These are phyloP conservation scores for Phialophora expanda DNA, from an alignment of 2,329 filamentous ascomycete genomes.

Conservation along the genomic window DNA sequence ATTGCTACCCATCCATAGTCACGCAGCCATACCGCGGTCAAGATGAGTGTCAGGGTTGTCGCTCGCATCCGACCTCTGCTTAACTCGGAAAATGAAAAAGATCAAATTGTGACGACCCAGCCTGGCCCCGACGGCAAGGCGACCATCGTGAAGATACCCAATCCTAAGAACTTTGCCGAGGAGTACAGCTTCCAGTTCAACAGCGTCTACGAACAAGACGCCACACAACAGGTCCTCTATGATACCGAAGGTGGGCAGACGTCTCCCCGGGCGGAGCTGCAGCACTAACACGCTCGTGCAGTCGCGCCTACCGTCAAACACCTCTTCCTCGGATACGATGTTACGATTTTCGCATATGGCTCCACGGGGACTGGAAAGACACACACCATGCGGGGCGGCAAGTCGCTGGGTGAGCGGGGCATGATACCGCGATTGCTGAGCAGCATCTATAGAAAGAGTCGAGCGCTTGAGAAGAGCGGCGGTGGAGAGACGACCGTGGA, in stretches of 20 bases:
- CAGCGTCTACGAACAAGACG: conserved; percentile 80
- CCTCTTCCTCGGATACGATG: conserved; percentile 85
- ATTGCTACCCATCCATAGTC: background rate
- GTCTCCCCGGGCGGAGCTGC: background rate
- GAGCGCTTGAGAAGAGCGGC: conserved; percentile 83
- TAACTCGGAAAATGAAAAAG: conserved; percentile 81
- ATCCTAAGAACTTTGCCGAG: conserved; percentile 88
- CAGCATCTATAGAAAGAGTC: conserved; percentile 80
- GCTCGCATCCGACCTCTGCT: conserved; percentile 88
- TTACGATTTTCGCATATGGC: conserved; percentile 91
- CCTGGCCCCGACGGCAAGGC: conserved; percentile 65
- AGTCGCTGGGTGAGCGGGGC: conserved; percentile 82
- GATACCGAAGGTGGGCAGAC: conserved; percentile 74
- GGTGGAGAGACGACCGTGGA: conserved; percentile 71
- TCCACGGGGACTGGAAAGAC: conserved; percentile 94
- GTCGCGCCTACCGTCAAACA: conserved; percentile 89
- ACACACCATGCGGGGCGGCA: conserved; percentile 91
- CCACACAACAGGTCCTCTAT: conserved; percentile 85
- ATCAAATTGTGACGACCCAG: conserved; percentile 75
- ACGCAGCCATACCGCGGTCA: conserved; percentile 12
- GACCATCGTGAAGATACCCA: conserved; percentile 83
- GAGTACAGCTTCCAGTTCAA: conserved; percentile 96
- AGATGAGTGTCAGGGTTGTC: conserved; percentile 73
- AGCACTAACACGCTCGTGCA: conserved; percentile 47
- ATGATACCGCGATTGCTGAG: conserved; percentile 86